These are phyloP conservation scores for Crucibulum laeve DNA, from an alignment of 768 basidiomycete genomes.

Conservation along the genomic window DNA sequence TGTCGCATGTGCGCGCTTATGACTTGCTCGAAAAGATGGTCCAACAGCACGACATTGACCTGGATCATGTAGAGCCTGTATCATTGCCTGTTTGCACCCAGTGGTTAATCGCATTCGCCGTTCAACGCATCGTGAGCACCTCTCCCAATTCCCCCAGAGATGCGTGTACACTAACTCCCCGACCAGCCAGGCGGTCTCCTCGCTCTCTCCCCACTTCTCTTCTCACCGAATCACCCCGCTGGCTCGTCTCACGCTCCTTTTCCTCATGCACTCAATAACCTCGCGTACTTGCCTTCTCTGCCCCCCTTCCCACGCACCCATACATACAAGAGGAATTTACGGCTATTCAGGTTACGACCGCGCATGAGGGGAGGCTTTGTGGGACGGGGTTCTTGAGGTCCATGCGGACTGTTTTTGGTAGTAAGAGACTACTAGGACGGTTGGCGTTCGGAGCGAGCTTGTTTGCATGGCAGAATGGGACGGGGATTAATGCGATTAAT, in stretches of 20 bases:
- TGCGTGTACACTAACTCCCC: background rate
- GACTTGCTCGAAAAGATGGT: too few species aligned
- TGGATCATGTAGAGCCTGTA: too few species aligned
- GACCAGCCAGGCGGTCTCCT: slow-evolving; percentile 26
- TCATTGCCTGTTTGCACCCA: too few species aligned
- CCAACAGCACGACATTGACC: too few species aligned
- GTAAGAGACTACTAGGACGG: slow-evolving; percentile 23
- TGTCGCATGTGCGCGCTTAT: too few species aligned
- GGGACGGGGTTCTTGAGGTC: slow-evolving; percentile 30
- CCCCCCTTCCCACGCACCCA: slow-evolving; percentile 18
- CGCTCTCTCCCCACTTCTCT: slow-evolving; percentile 26
- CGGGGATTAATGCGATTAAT: slow-evolving; percentile 40
- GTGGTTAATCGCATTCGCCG: slow-evolving; percentile 33
- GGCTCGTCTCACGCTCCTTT: slow-evolving; percentile 31
- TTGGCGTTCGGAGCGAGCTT: slow-evolving; percentile 29
- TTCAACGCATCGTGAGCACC: slow-evolving; percentile 28
- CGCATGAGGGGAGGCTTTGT: slow-evolving; percentile 24
- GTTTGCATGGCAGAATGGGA: slow-evolving; percentile 41
- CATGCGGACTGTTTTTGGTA: slow-evolving; percentile 23
- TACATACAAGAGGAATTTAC: slow-evolving; percentile 27
- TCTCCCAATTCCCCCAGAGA: background rate
- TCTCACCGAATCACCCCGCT: slow-evolving; percentile 30
- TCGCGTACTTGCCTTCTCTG: slow-evolving; percentile 26
- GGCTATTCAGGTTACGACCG: slow-evolving; percentile 25
- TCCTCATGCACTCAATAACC: slow-evolving; percentile 23